Evolutionary conservation across 1,284 basidiomycete species (phyloP), one percentile per base, ranked within the genome.

Genomic region (Cutaneotrichosporon sp.): DNA sequence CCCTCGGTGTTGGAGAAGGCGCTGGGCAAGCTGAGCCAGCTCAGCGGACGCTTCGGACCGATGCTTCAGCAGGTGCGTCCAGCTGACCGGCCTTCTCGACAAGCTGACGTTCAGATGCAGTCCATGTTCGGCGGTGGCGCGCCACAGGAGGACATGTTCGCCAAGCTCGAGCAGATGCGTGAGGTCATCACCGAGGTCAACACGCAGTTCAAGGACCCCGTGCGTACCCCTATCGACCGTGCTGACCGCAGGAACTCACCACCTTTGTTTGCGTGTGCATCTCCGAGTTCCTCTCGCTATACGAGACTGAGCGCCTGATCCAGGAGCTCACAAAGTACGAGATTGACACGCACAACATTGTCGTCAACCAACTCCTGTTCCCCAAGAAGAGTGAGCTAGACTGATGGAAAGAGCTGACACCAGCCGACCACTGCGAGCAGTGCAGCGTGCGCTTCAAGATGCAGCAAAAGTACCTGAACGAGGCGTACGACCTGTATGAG

Each of bases 191-290:
- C 92, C 30, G 97, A 99, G 80, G 96, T 99, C 65, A 99, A 99
- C 85, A 91, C 91, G 1, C 97, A 99, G 76, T 99, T 99, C 86
- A 98, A 98, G 81, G 94, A 99, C 81, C 92, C 96, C 4, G 92
- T 93, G 72, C 67, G 90, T 56, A 49, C 36, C 85, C 7, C 18
- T 31, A 9, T 14, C 21, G 32, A 30, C 18, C 7, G 40, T 30
- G 34, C 65, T 66, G 64, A 65, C 50, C 30, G 52, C 75, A 93
- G 90, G 94, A 97, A 81, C 95, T 96, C 83, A 99, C 96, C 6
- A 97, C 93, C 10, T 97, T 99, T 75, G 91, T 98, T 73, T 98
- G 96, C 77, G 95, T 98, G 60, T 97, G 94, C 84, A 98, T 98
- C 77, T 96, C 95, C 58, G 95, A 98, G 80, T 98, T 98, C 86